phyloP scores from a whole-genome alignment of 108 stramenopile species.

The Nitzschia palea region DNA sequence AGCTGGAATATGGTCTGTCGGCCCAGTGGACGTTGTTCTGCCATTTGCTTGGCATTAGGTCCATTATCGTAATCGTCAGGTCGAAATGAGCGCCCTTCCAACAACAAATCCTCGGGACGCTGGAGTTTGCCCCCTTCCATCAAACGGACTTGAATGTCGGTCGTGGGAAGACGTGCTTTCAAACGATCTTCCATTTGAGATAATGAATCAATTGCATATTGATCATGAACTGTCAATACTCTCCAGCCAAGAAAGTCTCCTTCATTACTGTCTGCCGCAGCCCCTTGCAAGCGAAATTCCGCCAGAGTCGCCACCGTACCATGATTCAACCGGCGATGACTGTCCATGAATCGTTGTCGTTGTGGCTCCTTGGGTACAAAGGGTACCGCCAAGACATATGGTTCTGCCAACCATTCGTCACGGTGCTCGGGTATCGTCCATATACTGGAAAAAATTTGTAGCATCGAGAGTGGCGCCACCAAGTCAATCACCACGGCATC shows the following conservation, averaged over 20 bases:
- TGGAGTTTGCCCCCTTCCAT: background rate
- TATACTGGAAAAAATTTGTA: slow-evolving; percentile 28
- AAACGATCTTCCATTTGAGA: background rate
- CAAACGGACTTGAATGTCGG: background rate
- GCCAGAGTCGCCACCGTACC: background rate
- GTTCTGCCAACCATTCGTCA: background rate
- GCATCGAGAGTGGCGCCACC: slow-evolving; percentile 13
- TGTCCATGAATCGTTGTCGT: background rate
- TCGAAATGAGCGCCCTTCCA: slow-evolving; percentile 8
- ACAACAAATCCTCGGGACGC: background rate
- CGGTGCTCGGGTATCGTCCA: slow-evolving; percentile 13
- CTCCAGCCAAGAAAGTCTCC: background rate
- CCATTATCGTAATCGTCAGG: slow-evolving; percentile 50
- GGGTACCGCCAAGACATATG: background rate
- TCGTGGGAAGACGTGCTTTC: background rate
- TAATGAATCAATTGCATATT: background rate
- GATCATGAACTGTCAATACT: background rate
- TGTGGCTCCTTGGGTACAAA: background rate
- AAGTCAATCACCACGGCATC: slow-evolving; percentile 18
- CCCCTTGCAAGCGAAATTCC: background rate
- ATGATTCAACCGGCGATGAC: background rate
- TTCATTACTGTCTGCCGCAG: background rate
- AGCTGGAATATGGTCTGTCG: slow-evolving; percentile 53
- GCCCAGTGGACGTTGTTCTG: slow-evolving; percentile 49
- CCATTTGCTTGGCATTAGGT: slow-evolving; percentile 49